Evolutionary conservation across 352 stramenopile genomes (phyloP), one percentile per base, ranked within the genome.

Genomic region (Hyaloperonospora brassicae): DNA sequence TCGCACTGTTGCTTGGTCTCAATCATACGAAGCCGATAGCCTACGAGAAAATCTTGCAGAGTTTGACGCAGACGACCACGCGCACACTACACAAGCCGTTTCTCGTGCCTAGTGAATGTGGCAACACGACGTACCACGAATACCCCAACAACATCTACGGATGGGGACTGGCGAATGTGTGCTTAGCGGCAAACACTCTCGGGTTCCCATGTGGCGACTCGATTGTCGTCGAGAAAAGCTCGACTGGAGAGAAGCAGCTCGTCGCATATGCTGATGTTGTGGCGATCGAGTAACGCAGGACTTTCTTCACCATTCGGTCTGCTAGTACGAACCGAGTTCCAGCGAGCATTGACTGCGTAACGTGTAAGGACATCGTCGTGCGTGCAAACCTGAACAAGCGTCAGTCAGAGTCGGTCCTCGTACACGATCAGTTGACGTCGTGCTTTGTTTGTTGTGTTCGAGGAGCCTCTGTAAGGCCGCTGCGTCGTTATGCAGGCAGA

Each of bases 111-210:
- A 84, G 71, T 41, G 54, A 54, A 35, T 89, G 79, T 34, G 79
- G 76, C 2, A 80, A 82, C 35, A 87, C 72, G 10, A 70, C 62
- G 1, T 89, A 87, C 54, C 54, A 75, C 38, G 44, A 78, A 44
- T 89, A 74, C 22, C 79, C 79, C 1, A 89, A 89, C 61, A 89
- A 89, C 47, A 86, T 89, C 39, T 89, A 89, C 55, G 76, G 79
- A 9, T 86, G 64, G 57, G 79, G 79, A 0, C 25, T 89, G 24
- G 61, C 55, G 23, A 75, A 89, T 46, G 74, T 85, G 30, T 84
- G 72, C 46, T 48, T 47, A 8, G 77, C 75, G 9, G 73, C 76
- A 9, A 64, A 63, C 2, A 48, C 58, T 2, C 57, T 84, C 9
- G 72, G 71, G 0, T 76, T 79, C 50, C 24, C 27, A n/a, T 81